Percentiles rank a stretch among this genome's conserved stretches.
These are phyloP conservation scores for Aspergillaceae sp. DNA, from an alignment of 2,329 filamentous ascomycete species.

Conservation along the genomic window DNA sequence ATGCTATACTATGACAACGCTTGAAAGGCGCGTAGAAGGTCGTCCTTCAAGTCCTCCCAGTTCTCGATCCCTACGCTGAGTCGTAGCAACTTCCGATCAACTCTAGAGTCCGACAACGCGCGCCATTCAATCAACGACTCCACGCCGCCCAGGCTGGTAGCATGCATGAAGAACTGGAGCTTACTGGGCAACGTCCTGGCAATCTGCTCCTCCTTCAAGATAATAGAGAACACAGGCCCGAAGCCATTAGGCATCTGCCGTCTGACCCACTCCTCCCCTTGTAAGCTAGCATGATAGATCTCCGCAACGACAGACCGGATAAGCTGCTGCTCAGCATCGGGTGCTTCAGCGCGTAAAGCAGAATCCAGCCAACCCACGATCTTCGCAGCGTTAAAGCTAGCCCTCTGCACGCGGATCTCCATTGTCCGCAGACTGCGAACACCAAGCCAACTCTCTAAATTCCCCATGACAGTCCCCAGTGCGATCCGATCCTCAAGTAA, in stretches of 20 bases:
- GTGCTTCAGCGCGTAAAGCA: slow-evolving; percentile 32
- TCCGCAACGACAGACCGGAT: slow-evolving; percentile 49
- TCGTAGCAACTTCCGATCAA: slow-evolving; percentile 65
- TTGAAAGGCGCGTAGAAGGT: slow-evolving; percentile 60
- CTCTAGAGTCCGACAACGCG: slow-evolving; percentile 66
- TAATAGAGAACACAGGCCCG: slow-evolving; percentile 76
- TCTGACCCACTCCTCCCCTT: slow-evolving; percentile 64
- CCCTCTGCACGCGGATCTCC: slow-evolving; percentile 66
- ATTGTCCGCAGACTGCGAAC: slow-evolving; percentile 75
- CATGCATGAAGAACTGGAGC: slow-evolving; percentile 78
- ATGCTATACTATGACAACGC: slow-evolving; percentile 5
- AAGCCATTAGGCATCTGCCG: slow-evolving; percentile 87
- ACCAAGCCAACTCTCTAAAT: slow-evolving; percentile 82
- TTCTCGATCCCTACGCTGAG: slow-evolving; percentile 80
- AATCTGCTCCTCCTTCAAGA: slow-evolving; percentile 49
- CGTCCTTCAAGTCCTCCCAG: slow-evolving; percentile 71
- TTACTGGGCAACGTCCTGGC: slow-evolving; percentile 67
- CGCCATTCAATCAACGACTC: slow-evolving; percentile 97
- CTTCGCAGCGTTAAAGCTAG: slow-evolving; percentile 58
- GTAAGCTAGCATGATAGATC: slow-evolving; percentile 71
- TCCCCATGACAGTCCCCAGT: slow-evolving; percentile 75
- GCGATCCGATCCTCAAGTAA: slow-evolving; percentile 62
- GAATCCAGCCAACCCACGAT: slow-evolving; percentile 64
- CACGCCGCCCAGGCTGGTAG: slow-evolving; percentile 85
- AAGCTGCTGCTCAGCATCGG: slow-evolving; percentile 31